phyloP scores from a whole-genome alignment of 75 land plant species.

The Gnetum montanum region DNA sequence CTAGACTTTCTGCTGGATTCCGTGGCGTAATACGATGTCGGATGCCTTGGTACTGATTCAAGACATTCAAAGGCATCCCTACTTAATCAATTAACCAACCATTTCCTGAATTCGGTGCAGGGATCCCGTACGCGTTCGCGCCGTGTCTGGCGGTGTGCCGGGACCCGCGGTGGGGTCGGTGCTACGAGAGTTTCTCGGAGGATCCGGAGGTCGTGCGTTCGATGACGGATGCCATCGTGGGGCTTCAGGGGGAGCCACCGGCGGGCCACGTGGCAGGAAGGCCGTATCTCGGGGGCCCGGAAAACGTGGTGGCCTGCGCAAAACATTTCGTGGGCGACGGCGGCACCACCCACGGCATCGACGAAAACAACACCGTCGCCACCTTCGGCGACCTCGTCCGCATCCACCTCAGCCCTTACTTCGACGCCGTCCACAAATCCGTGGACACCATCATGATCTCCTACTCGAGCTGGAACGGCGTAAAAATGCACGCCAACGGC shows the following conservation, averaged over 20 bases:
- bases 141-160: constrained; percentile 53
- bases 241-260: constrained; percentile 45
- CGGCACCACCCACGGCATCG: constrained; percentile 37
- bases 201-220: constrained; percentile 32
- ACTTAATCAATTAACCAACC: too few relatives aligned
- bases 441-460: constrained; percentile 53
- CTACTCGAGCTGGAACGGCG: constrained; percentile 51
- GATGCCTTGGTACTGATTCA: too few relatives aligned
- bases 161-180: constrained; percentile 69
- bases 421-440: constrained; percentile 30
- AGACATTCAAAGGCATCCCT: too few relatives aligned
- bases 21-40: too few relatives aligned
- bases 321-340: constrained; percentile 71
- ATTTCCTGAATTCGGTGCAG: too few relatives aligned
- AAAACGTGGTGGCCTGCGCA: constrained; percentile 51
- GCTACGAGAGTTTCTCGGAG: constrained; percentile 67
- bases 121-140: constrained; percentile 36
- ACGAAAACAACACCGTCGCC: constrained; percentile 48
- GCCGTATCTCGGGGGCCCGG: constrained; percentile 26
- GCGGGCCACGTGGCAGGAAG: constrained; percentile 10
- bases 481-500: constrained; percentile 45
- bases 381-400: constrained; percentile 18
- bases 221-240: constrained; percentile 45
- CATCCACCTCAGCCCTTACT: constrained; percentile 47
- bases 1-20: too few relatives aligned